Evolutionary conservation across 768 basidiomycete genomes (phyloP), one percentile per base, ranked within the genome.

Genomic region (Pholiota microspora): DNA sequence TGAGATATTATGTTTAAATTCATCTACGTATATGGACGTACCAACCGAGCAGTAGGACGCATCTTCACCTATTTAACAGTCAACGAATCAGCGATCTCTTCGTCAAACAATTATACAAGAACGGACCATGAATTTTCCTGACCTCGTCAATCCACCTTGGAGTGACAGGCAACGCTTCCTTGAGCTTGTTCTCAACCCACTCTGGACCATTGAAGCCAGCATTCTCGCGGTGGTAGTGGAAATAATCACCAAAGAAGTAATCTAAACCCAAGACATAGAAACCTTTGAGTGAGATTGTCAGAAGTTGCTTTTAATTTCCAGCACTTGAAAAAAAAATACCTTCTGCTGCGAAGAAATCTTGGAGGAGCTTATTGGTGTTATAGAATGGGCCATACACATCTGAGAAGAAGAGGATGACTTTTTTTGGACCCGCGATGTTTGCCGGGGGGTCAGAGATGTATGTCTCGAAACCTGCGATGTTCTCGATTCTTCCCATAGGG

Each of bases 331-430:
- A 8, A 13, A 25, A 49, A 69, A 1, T 51, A 86, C 86, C 85
- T 16, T 80, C 72, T 6, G 78, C 69, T 1, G 86, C 85, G 56
- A 80, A 84, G 60, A 79, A 87, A 63, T 88, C 85, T 62, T 85
- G 83, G 4, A 88, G 53, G 18, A 86, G 70, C 65, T 84, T 72
- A 45, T 76, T 78, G 64, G 86, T 87, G 56, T 79, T 48, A 60
- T 72, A 84, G 54, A 84, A 76, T 2, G 85, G 79, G 1, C 86
- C 79, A 59, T 72, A 85, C 2, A 86, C 75, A 57, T 87, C 86
- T 0, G 83, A 58, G 56, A 82, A 78, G 71, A 74, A 86, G 18
- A 88, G 64, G 15, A 87, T 65, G 51, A 88, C 70, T 49, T 77
- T 81, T 56, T 73, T 74, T 5, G 59, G 58, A 15, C 53, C 54